Conservation (phyloP, 257 asterid genomes). For the Eucommia ulmoides region DNA sequence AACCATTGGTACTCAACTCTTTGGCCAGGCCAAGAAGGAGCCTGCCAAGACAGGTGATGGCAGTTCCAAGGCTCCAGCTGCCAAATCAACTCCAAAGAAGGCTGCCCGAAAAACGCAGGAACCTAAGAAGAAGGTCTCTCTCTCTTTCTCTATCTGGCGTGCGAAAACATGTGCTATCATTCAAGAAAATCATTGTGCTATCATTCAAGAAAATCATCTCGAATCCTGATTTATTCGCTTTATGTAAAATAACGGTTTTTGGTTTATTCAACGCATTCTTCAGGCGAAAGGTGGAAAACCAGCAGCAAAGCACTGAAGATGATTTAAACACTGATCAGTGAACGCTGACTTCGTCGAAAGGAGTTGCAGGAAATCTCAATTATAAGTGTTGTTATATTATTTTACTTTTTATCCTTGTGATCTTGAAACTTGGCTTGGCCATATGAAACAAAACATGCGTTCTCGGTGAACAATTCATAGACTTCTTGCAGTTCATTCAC, state of each 20-base stretch:
- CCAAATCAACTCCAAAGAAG: conserved; percentile 24
- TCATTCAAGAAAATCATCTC: too few relatives aligned
- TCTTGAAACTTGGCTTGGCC: not conserved
- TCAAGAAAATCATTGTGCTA: too few relatives aligned
- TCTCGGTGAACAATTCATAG: too few relatives aligned
- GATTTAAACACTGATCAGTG: not conserved
- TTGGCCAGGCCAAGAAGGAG: conserved; percentile 21
- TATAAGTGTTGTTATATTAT: not conserved
- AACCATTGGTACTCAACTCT: conserved; percentile 21
- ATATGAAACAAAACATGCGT: not conserved
- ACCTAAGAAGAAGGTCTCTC: conserved; percentile 34
- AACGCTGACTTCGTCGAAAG: not conserved
- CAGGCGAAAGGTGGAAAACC: not conserved
- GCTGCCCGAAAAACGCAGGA: conserved; percentile 33
- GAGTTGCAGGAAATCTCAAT: too few relatives aligned
- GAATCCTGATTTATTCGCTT: not conserved
- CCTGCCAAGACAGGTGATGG: too few relatives aligned
- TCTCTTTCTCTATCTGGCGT: not conserved
- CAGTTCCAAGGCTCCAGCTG: conserved; percentile 21
- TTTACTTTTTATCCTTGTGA: not conserved
- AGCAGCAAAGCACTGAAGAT: not conserved
- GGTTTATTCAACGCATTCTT: not conserved
- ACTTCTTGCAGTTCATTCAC: too few relatives aligned
- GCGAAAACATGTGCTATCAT: too few relatives aligned
- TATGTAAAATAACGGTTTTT: too few relatives aligned